Percentiles rank a stretch among this genome's conserved stretches.
These are phyloP conservation scores for Chalaropsis ovoidea DNA, from an alignment of 2,329 filamentous ascomycete genomes.

Conservation along the genomic window DNA sequence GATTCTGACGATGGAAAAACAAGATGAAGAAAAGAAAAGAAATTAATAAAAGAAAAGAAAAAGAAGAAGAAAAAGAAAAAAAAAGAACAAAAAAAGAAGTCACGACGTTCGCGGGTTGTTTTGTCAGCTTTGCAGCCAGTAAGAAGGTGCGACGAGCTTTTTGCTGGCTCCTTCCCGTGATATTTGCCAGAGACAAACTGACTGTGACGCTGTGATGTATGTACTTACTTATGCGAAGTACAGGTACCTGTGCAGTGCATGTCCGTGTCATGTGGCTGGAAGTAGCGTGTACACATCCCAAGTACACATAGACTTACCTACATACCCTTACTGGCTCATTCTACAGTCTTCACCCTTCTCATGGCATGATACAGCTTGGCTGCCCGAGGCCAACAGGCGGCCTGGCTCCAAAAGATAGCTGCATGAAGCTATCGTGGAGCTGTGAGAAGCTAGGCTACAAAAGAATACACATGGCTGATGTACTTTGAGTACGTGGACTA, in stretches of 20 bases:
- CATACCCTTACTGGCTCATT: no score
- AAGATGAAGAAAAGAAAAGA: background rate
- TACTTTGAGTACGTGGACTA: no score
- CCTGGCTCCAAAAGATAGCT: background rate
- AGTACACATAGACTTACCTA: no score
- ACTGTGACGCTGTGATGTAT: background rate
- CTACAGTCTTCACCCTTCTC: background rate
- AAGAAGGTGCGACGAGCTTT: conserved; percentile 11
- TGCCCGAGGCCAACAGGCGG: background rate
- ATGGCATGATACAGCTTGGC: background rate
- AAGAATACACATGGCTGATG: no score
- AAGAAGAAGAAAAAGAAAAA: background rate
- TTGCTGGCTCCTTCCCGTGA: conserved; percentile 2
- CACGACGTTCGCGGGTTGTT: background rate
- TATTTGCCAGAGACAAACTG: conserved; percentile 9
- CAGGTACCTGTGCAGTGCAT: no score
- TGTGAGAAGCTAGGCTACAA: background rate
- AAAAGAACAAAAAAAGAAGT: background rate
- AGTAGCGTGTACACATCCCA: no score
- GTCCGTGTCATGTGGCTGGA: no score
- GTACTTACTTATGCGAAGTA: background rate
- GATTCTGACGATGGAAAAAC: background rate
- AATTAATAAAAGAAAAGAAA: background rate
- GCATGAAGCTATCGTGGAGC: background rate
- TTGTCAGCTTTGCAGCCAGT: background rate